Evolutionary conservation across 768 basidiomycete genomes (phyloP), one percentile per base, ranked within the genome.

Genomic region (Serendipita sp.): DNA sequence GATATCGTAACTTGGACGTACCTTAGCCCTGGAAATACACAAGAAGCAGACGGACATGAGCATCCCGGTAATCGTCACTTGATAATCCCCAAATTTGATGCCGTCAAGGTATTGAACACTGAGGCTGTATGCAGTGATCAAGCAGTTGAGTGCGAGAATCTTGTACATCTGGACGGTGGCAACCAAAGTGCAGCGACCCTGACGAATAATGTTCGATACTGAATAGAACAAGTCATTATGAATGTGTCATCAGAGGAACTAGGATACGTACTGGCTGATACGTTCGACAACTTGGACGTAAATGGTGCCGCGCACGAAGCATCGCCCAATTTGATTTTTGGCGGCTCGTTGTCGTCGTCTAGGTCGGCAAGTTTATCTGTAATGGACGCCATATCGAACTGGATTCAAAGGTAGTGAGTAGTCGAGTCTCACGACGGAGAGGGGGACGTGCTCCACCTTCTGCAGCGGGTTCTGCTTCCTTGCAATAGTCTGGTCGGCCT

Each of bases 161-260:
- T 97, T 96, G 83, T 97, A 99, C 96, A 99, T 99, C 75, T 99
- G 96, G 61, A 95, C 88, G 2, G 96, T 99, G 1, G 96, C 96
- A 48, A 98, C 96, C 17, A 99, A 83, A 0, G 96, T 99, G 76
- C 96, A 98, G 30, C 96, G 90, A 24, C 96, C 96, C 74, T 98
- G 96, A 20, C 96, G 84, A 67, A 99, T 96, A 71, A 99, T 97
- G 71, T 95, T 93, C 20, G 90, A 87, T 69, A 99, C 92, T 94
- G 38, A 63, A 28, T 65, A 66, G 43, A 60, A 1, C 44, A 24
- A 3, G 17, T n/a, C n/a, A 58, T 3, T 20, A 11, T 64, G 2
- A 31, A n/a, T 11, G 13, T 31, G 11, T 24, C 3, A 41, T 24
- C 26, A 48, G 31, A 7, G 5, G 38, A 38, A 38, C 24, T n/a